These are phyloP conservation scores for Eimeria acervulina DNA, from an alignment of 169 alveolate species.

Conservation along the genomic window DNA sequence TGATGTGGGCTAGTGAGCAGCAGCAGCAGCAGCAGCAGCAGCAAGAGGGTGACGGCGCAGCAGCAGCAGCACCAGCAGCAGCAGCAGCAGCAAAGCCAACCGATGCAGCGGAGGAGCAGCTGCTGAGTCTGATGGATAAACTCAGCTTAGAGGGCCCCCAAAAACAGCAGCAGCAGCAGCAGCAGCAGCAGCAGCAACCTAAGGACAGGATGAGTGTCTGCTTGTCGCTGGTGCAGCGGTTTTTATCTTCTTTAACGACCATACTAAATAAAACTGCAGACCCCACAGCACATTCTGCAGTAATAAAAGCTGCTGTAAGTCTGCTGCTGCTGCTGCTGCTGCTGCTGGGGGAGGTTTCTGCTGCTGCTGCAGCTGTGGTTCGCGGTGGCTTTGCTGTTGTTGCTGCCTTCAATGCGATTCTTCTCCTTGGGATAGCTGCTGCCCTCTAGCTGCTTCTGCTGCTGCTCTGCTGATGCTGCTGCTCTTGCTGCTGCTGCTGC, in stretches of 20 bases:
- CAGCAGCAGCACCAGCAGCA: background rate
- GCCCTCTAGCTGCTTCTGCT: background rate
- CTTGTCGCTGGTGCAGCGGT: conserved; percentile 18
- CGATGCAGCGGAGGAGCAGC: conserved; percentile 45
- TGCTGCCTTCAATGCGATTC: background rate
- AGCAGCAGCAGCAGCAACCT: conserved; percentile 41
- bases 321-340: conserved; percentile 37
- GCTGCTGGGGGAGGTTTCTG: background rate
- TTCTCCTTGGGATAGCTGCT: background rate
- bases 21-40: conserved; percentile 21
- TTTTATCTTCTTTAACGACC: background rate
- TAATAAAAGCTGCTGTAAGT: conserved; percentile 8
- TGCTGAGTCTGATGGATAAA: conserved; percentile 28
- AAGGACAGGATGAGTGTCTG: conserved; percentile 23
- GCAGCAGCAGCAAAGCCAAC: conserved; percentile 15
- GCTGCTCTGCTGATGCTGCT: conserved; percentile 17
- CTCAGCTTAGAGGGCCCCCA: conserved; percentile 31
- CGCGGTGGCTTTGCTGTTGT: background rate
- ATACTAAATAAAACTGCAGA: background rate
- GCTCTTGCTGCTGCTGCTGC: conserved; percentile 33
- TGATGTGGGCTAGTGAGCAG: conserved; percentile 47
- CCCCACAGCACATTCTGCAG: conserved; percentile 26
- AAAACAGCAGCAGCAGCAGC: conserved; percentile 23
- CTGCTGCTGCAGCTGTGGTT: background rate
- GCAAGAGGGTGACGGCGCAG: background rate